Conservation (phyloP, 2,329 filamentous ascomycete genomes). For the Clonostachys chloroleuca region DNA sequence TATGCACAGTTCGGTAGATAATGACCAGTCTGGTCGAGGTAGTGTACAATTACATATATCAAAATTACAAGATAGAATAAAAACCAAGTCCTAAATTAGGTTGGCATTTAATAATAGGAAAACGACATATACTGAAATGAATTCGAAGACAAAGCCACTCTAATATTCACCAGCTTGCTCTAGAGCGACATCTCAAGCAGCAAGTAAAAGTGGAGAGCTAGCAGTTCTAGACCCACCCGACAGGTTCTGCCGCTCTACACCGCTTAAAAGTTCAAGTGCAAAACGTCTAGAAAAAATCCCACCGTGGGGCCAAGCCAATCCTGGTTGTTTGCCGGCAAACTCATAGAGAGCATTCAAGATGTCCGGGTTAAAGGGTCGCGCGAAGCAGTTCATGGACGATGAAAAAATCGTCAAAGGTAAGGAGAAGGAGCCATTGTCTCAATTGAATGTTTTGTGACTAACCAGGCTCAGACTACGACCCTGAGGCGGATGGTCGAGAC, state of each 20-base stretch:
- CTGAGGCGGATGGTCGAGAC: constrained; percentile 61
- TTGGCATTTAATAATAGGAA: too few species aligned
- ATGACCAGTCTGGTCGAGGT: too few species aligned
- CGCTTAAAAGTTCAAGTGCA: constrained; percentile 44
- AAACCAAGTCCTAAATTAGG: too few species aligned
- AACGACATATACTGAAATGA: too few species aligned
- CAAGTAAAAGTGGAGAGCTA: too few species aligned
- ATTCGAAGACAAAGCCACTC: too few species aligned
- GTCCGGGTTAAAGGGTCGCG: constrained; percentile 36
- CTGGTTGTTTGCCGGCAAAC: neutral
- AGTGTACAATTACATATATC: too few species aligned
- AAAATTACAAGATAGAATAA: too few species aligned
- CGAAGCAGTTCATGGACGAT: constrained; percentile 58
- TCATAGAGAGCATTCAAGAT: neutral
- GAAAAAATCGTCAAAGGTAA: constrained; percentile 60
- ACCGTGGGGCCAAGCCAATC: constrained; percentile 15
- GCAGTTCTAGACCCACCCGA: neutral
- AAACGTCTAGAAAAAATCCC: constrained; percentile 24
- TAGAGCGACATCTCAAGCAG: too few species aligned
- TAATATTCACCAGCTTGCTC: too few species aligned
- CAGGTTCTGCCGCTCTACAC: constrained; percentile 36
- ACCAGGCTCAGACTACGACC: constrained; percentile 65
- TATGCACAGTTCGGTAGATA: neutral
- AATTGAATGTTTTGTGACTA: neutral
- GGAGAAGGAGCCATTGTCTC: neutral